These are phyloP conservation scores for Solanum chmielewskii DNA, from an alignment of 257 asterid species.

Conservation along the genomic window DNA sequence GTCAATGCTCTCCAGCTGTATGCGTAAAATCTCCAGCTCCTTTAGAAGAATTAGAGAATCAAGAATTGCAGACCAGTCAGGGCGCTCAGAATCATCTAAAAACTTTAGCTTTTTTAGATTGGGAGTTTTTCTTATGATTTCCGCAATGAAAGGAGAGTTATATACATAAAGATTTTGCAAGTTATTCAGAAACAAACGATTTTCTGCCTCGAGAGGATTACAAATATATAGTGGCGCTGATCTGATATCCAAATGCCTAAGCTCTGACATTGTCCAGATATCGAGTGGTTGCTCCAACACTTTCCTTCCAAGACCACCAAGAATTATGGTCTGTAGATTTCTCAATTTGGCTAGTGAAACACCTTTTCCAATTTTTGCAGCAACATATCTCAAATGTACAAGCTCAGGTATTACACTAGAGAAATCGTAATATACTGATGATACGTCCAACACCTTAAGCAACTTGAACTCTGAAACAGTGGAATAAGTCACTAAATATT, in stretches of 20 bases:
- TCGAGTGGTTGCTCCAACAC: too few relatives aligned
- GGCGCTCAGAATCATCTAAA: fast-evolving
- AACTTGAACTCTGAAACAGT: too few relatives aligned
- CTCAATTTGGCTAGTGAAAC: too few relatives aligned
- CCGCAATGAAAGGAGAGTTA: background rate
- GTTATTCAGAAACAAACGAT: background rate
- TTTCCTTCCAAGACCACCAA: fast-evolving
- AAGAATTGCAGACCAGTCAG: background rate
- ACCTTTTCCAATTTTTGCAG: too few relatives aligned
- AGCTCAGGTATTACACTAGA: too few relatives aligned
- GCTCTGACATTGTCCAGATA: too few relatives aligned
- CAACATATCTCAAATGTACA: too few relatives aligned
- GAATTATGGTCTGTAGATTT: too few relatives aligned
- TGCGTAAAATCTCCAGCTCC: background rate
- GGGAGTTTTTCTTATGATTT: background rate
- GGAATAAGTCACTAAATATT: too few relatives aligned
- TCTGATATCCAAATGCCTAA: too few relatives aligned
- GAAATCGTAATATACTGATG: fast-evolving
- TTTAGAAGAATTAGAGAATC: background rate
- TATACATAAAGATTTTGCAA: background rate
- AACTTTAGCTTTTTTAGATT: background rate
- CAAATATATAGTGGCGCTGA: background rate
- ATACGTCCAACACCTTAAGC: too few relatives aligned
- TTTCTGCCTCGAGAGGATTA: background rate
- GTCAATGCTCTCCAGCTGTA: background rate